Evolutionary conservation across 306 rosid species (phyloP).

Genomic region (Quercus aquifolioides): DNA sequence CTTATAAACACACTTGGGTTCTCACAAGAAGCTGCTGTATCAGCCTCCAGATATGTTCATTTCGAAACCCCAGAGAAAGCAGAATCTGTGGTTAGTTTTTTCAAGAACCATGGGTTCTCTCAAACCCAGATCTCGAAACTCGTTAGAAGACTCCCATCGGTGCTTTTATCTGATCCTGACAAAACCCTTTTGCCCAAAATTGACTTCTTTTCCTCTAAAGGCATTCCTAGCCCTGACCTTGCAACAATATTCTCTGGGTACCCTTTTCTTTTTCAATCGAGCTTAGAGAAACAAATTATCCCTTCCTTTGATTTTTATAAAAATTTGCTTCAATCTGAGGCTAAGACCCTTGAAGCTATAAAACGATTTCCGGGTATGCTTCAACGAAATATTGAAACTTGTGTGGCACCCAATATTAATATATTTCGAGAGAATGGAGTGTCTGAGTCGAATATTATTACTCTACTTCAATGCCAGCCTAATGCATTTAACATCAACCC

Average conservation of each 20-base stretch:
- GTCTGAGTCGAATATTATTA: neutral
- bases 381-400: neutral
- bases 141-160: neutral
- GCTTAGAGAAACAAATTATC: slow-evolving; percentile 23
- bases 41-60: slow-evolving; percentile 12
- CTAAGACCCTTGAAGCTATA: too few species aligned
- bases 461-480: neutral
- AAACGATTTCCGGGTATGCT: too few species aligned
- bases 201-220: slow-evolving; percentile 31
- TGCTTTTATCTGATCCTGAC: neutral
- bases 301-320: neutral
- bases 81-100: slow-evolving; percentile 14
- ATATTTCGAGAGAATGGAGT: slow-evolving; percentile 10
- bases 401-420: neutral
- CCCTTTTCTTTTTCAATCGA: slow-evolving; percentile 1
- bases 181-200: slow-evolving; percentile 32
- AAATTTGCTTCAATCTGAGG: too few species aligned
- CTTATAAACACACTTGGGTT: slow-evolving; percentile 29
- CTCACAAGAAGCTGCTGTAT: slow-evolving; percentile 33
- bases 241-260: neutral
- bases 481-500: neutral
- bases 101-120: slow-evolving; percentile 20
- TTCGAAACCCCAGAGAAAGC: slow-evolving; percentile 26
- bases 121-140: slow-evolving; percentile 5
- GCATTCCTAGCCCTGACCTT: slow-evolving; percentile 30